Percentiles rank a stretch among this genome's conserved stretches.
Conservation (phyloP, 495 filamentous ascomycete species). For the Articulospora tetracladia region DNA sequence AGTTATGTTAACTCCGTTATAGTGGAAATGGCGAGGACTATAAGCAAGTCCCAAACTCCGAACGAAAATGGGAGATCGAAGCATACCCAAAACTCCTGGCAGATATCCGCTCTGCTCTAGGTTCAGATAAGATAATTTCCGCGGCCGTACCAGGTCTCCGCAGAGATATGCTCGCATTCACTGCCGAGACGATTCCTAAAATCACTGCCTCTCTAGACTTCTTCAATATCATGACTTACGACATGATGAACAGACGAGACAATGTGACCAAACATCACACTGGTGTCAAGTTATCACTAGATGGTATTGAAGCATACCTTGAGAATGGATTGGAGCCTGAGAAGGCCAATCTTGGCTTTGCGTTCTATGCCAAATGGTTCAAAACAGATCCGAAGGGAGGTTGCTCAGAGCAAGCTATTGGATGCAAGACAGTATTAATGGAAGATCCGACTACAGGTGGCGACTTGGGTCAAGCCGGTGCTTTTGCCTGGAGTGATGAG, state of each 20-base stretch:
- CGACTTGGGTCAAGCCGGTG: conserved; percentile 60
- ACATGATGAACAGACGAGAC: conserved; percentile 74
- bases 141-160: conserved; percentile 66
- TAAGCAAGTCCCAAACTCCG: conserved; percentile 59
- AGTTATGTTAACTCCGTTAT: background rate
- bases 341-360: conserved; percentile 69
- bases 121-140: conserved; percentile 57
- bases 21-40: conserved; percentile 77
- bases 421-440: conserved; percentile 57
- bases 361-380: conserved; percentile 74
- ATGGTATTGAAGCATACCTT: conserved; percentile 56
- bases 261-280: conserved; percentile 65
- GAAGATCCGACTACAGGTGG: conserved; percentile 62
- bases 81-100: conserved; percentile 61
- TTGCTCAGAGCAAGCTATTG: conserved; percentile 45
- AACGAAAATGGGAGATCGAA: conserved; percentile 56
- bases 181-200: conserved; percentile 51
- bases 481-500: conserved; percentile 57
- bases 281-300: conserved; percentile 49
- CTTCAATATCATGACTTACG: conserved; percentile 79
- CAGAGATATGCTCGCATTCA: conserved; percentile 72
- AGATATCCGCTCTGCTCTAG: conserved; percentile 56
- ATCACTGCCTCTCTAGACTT: conserved; percentile 67
- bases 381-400: conserved; percentile 49
- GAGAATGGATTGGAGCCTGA: conserved; percentile 49